A percentile compares a stretch with the other conserved stretches of the same genome.
Conservation (phyloP, 768 basidiomycete species). For the Porphyrellus cyaneotinctus region DNA sequence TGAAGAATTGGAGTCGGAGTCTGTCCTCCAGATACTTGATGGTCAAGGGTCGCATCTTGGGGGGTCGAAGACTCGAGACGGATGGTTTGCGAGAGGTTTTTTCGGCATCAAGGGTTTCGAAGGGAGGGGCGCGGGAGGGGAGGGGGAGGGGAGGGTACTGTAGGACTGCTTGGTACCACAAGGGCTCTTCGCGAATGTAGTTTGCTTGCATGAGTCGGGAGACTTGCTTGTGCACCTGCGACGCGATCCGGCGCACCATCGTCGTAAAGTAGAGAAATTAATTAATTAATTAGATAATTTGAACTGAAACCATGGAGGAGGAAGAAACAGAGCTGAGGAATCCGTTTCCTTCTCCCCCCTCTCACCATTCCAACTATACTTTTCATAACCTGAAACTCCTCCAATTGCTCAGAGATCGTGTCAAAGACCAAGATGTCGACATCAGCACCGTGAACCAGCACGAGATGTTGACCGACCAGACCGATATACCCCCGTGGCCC, state of each 20-base stretch:
- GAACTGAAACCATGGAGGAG: slow-evolving; percentile 39
- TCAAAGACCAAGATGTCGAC: slow-evolving; percentile 34
- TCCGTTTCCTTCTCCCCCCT: slow-evolving; percentile 87
- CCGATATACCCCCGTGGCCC: slow-evolving; percentile 75
- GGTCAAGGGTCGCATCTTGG: slow-evolving; percentile 47
- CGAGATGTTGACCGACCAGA: slow-evolving; percentile 63
- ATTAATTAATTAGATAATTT: not conserved
- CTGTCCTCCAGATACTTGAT: slow-evolving; percentile 82
- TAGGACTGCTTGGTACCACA: slow-evolving; percentile 82
- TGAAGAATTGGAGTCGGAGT: slow-evolving; percentile 86
- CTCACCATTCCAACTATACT: slow-evolving; percentile 77
- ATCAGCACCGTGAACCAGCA: slow-evolving; percentile 48
- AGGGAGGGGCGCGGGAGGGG: slow-evolving; percentile 67
- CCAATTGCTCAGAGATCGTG: slow-evolving; percentile 53
- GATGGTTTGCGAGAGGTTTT: slow-evolving; percentile 22
- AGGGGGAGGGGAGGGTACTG: slow-evolving; percentile 85
- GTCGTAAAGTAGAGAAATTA: not conserved
- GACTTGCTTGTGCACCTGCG: slow-evolving; percentile 85
- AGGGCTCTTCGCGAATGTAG: slow-evolving; percentile 61
- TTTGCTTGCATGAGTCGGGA: slow-evolving; percentile 71
- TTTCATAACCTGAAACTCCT: slow-evolving; percentile 69
- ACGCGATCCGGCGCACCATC: slow-evolving; percentile 71
- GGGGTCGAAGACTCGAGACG: slow-evolving; percentile 29
- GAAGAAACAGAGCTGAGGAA: slow-evolving; percentile 76
- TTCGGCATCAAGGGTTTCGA: slow-evolving; percentile 43